phyloP scores from a whole-genome alignment of 495 filamentous ascomycete species.

The Hypoxylon lienhwacheense region DNA sequence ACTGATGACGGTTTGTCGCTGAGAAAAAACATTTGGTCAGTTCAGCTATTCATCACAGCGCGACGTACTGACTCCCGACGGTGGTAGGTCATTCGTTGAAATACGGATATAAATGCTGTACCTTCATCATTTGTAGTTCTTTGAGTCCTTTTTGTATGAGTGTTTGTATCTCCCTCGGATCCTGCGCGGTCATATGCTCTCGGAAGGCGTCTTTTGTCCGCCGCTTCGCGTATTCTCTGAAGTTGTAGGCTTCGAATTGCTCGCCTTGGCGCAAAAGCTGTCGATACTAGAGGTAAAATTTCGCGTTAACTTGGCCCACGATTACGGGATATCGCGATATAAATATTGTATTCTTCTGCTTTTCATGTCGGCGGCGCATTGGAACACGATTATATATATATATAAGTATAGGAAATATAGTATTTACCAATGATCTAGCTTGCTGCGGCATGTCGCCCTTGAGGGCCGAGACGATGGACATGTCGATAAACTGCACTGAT shows the following conservation, averaged over 20 bases:
- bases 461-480: constrained; percentile 54
- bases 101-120: constrained; percentile 45
- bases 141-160: constrained; percentile 85
- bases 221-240: constrained; percentile 92
- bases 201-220: constrained; percentile 87
- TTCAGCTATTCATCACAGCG: background rate
- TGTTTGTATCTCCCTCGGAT: constrained; percentile 76
- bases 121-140: constrained; percentile 90
- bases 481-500: constrained; percentile 30
- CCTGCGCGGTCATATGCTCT: constrained; percentile 70
- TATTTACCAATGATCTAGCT: constrained; percentile 68
- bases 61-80: background rate
- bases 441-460: constrained; percentile 69
- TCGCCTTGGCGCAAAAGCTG: constrained; percentile 83
- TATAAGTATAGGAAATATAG: background rate
- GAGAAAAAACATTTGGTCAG: constrained; percentile 21
- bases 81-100: background rate
- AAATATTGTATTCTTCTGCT: background rate
- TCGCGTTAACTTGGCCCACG: constrained; percentile 1
- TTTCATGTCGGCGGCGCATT: background rate
- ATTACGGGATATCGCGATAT: background rate
- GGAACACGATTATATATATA: background rate
- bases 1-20: constrained; percentile 94
- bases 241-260: constrained; percentile 93
- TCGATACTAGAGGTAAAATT: constrained; percentile 66